phyloP scores from a whole-genome alignment of 1,284 basidiomycete species.

The Moniliophthora roreri region DNA sequence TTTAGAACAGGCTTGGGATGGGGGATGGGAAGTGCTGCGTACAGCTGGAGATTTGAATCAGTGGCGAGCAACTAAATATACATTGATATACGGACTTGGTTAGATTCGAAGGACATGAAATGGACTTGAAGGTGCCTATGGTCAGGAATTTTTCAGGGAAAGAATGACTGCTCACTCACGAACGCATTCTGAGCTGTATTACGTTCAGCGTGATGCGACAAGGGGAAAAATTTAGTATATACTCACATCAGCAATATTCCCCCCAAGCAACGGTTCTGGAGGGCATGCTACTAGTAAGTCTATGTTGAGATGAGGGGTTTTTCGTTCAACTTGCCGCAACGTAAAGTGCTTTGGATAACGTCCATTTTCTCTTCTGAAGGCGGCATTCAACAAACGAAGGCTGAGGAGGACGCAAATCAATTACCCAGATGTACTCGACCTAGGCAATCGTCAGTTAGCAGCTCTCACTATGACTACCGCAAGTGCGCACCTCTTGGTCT shows the following conservation, averaged over 20 bases:
- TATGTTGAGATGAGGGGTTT: neutral
- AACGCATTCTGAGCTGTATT: neutral
- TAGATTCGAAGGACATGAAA: neutral
- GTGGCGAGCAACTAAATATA: neutral
- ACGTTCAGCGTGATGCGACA: neutral
- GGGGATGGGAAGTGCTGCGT: too few species aligned
- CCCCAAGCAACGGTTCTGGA: slow-evolving; percentile 31
- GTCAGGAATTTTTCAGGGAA: neutral
- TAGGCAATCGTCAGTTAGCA: slow-evolving; percentile 7
- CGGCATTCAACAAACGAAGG: neutral
- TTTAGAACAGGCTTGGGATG: neutral
- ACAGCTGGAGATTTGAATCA: slow-evolving; percentile 19
- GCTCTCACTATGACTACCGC: neutral
- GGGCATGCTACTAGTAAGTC: neutral
- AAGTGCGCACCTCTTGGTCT: slow-evolving; percentile 23
- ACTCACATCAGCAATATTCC: slow-evolving; percentile 13
- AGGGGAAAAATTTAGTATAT: neutral
- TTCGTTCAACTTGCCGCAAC: slow-evolving; percentile 24
- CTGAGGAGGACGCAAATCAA: neutral
- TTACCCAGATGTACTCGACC: slow-evolving; percentile 29
- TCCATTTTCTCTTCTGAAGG: slow-evolving; percentile 23
- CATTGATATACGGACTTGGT: neutral
- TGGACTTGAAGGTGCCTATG: neutral
- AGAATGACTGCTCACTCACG: neutral
- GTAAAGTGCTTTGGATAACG: slow-evolving; percentile 24